These are phyloP conservation scores for Coemansia sp. DNA, from an alignment of 192 early-diverging fungal genomes.

Conservation along the genomic window DNA sequence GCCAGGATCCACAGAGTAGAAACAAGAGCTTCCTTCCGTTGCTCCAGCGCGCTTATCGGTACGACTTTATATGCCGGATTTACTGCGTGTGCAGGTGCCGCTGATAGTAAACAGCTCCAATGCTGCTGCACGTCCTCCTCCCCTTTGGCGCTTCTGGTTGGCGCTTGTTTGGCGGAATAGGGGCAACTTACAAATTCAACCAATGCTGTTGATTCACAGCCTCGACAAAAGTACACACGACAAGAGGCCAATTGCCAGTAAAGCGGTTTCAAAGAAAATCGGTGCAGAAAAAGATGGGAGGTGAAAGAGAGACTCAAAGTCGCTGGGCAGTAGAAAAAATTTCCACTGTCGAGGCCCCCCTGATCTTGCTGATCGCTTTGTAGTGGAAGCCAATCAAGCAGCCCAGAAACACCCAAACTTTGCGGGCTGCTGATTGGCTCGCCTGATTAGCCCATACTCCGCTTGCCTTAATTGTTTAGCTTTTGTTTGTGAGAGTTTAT, in stretches of 20 bases:
- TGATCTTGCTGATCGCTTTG: background rate
- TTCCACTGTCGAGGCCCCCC: background rate
- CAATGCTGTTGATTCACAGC: constrained; percentile 5
- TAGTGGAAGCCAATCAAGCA: background rate
- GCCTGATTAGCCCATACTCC: background rate
- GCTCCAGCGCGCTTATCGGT: constrained; percentile 1
- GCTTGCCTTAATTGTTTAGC: background rate
- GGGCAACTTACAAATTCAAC: constrained; percentile 8
- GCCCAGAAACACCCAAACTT: background rate
- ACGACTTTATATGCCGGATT: background rate
- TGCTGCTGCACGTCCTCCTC: constrained; percentile 9
- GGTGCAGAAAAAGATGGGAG: background rate
- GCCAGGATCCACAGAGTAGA: constrained; percentile 4
- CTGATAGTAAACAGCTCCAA: constrained; percentile 15
- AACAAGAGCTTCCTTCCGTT: background rate
- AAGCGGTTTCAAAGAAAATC: background rate
- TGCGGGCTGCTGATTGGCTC: background rate
- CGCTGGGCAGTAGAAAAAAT: constrained; percentile 2
- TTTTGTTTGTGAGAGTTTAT: background rate
- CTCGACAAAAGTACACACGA: background rate
- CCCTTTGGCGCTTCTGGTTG: background rate
- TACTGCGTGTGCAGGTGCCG: constrained; percentile 8
- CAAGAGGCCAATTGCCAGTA: constrained; percentile 2
- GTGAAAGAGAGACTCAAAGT: background rate
- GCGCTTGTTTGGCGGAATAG: background rate